phyloP scores from a whole-genome alignment of 1,139 yeast species.

The Blastobotrys aristatus region DNA sequence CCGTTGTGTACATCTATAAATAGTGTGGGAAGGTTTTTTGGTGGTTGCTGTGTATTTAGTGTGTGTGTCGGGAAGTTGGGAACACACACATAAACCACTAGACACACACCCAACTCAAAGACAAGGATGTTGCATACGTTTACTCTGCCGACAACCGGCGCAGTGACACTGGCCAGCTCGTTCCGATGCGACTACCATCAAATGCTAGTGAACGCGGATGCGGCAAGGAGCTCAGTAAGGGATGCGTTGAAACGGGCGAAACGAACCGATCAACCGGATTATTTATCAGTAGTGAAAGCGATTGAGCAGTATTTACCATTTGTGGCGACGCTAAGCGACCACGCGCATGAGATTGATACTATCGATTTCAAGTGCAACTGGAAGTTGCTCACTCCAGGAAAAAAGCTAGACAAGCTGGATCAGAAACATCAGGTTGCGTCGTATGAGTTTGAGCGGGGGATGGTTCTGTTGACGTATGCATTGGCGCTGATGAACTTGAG shows the following conservation, averaged over 20 bases:
- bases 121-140: conserved; percentile 21
- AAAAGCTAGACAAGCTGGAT: conserved; percentile 14
- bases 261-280: conserved; percentile 27
- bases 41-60: neutral
- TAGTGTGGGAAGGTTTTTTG: too few relatives aligned
- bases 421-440: conserved; percentile 26
- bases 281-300: conserved; percentile 30
- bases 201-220: conserved; percentile 29
- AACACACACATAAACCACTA: neutral
- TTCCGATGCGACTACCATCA: conserved; percentile 27
- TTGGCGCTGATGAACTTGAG: conserved; percentile 26
- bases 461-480: conserved; percentile 31
- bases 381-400: conserved; percentile 25
- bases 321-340: conserved; percentile 22
- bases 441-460: conserved; percentile 30
- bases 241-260: conserved; percentile 32
- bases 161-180: conserved; percentile 23
- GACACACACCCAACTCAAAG: neutral
- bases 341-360: conserved; percentile 4
- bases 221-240: conserved; percentile 30
- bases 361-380: conserved; percentile 23
- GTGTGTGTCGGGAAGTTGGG: neutral
- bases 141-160: conserved; percentile 31
- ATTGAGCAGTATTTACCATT: conserved; percentile 32
- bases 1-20: conserved; percentile 5